Evolutionary conservation across 331 rosid species (phyloP).

Genomic region (Erythrophleum ivorense): DNA sequence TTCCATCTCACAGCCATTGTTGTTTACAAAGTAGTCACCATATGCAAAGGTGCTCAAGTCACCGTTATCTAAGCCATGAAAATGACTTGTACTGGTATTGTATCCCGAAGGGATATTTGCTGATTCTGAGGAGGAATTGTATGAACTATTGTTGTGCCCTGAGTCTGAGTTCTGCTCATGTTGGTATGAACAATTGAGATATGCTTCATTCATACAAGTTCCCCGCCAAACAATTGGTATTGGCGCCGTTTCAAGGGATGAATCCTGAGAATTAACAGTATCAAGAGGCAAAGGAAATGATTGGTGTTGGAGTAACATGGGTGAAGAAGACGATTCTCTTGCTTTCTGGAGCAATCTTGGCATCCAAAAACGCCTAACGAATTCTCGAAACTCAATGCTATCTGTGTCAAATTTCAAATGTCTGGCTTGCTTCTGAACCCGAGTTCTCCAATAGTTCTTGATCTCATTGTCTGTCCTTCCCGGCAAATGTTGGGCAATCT

Average conservation of each 20-base stretch:
- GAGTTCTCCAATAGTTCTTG: slow-evolving; percentile 78
- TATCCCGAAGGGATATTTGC: slow-evolving; percentile 41
- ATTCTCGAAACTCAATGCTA: slow-evolving; percentile 54
- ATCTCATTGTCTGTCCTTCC: slow-evolving; percentile 83
- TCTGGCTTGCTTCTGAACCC: slow-evolving; percentile 68
- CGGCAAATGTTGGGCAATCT: slow-evolving; percentile 66
- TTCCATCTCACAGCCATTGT: slow-evolving; percentile 48
- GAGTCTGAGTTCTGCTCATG: slow-evolving; percentile 48
- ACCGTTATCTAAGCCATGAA: slow-evolving; percentile 34
- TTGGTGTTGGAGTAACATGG: slow-evolving; percentile 43
- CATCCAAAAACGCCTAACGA: slow-evolving; percentile 58
- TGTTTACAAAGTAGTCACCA: slow-evolving; percentile 37
- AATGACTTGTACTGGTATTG: slow-evolving; percentile 25
- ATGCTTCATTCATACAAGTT: slow-evolving; percentile 36
- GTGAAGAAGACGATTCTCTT: slow-evolving; percentile 45
- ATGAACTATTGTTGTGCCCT: slow-evolving; percentile 41
- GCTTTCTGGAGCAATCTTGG: slow-evolving; percentile 73
- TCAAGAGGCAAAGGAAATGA: slow-evolving; percentile 38
- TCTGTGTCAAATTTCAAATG: slow-evolving; percentile 53
- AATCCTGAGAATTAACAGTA: slow-evolving; percentile 37
- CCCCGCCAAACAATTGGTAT: slow-evolving; percentile 35
- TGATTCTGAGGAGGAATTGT: slow-evolving; percentile 49
- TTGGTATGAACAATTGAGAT: slow-evolving; percentile 26
- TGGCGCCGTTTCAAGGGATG: slow-evolving; percentile 30
- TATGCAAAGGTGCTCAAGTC: slow-evolving; percentile 37